Evolutionary conservation across 345 rosid genomes (phyloP).

Genomic region (Eucalyptus polyanthemos): DNA sequence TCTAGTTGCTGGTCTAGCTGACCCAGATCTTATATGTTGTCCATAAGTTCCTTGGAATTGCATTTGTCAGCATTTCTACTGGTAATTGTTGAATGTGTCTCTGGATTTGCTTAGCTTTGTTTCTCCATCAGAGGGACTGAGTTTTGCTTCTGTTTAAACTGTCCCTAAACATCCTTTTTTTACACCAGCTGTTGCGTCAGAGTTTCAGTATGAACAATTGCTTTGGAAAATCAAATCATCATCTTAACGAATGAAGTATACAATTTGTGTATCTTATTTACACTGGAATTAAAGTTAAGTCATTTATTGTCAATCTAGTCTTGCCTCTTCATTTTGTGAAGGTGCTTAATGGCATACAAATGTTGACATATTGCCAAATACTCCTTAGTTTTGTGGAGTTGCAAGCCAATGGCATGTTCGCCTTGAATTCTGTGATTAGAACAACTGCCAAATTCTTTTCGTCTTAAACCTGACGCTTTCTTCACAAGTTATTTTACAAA

Average conservation of each 20-base stretch:
- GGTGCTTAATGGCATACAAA: background rate
- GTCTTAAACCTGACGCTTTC: background rate
- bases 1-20: background rate
- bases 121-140: background rate
- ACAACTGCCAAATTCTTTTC: background rate
- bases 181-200: background rate
- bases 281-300: background rate
- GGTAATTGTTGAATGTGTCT: background rate
- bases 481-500: background rate
- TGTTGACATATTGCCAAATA: background rate
- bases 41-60: background rate
- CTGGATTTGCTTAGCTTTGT: background rate
- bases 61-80: background rate
- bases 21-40: background rate
- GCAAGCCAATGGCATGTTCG: background rate
- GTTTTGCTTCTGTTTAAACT: background rate
- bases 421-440: background rate
- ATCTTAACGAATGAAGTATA: background rate
- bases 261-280: background rate
- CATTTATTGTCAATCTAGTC: background rate
- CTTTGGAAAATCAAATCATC: background rate
- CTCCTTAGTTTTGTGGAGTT: background rate
- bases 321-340: background rate
- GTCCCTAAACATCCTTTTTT: background rate
- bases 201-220: background rate